Evolutionary conservation across 116 monocot genomes (phyloP), one percentile per base, ranked within the genome.

Genomic region (Trichopus zeylanicus): DNA sequence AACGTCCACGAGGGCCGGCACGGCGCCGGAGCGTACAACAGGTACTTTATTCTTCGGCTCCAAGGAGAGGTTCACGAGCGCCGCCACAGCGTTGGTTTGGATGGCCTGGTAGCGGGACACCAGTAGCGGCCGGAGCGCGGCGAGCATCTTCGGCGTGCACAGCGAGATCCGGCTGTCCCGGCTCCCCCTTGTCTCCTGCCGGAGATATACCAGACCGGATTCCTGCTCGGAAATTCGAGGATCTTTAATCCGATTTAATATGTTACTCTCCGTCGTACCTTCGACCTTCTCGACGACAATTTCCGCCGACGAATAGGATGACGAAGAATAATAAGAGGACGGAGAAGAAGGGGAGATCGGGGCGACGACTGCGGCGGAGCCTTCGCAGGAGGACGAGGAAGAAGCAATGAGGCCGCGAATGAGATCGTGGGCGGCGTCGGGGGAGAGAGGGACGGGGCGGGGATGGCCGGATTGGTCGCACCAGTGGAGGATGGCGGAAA

Each of bases 51-150:
- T 86, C 20, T 32, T 19, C 4, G 57, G 33, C 53, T 86, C 86
- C 47, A 86, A 48, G 4, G 86, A 77, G 32, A 86, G 65, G 58
- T 81, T 86, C 28, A 78, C 81, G 51, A 86, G 18, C 30, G 72
- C 57, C 5, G 86, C 86, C 7, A 74, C 53, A 26, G 78, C 68
- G 63, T 71, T 46, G 49, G 59, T 29, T 37, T 72, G 81, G 20
- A 78, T 31, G 8, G 62, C 27, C n/a, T 59, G 4, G 62, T 53
- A 31, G 23, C 51, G 59, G 54, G 78, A 75, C 42, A 66, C 46
- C 30, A 87, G 69, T 30, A 75, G 48, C 26, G 38, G 75, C 19
- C 75, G 73, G n/a, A 79, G 76, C 12, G 76, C 71, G 9, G 56
- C 32, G 27, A 87, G 76, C 8, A 87, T 47, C n/a, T 75, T 42